Conservation (phyloP, 805 yeast genomes). For the Lipomyces mesembrius region DNA sequence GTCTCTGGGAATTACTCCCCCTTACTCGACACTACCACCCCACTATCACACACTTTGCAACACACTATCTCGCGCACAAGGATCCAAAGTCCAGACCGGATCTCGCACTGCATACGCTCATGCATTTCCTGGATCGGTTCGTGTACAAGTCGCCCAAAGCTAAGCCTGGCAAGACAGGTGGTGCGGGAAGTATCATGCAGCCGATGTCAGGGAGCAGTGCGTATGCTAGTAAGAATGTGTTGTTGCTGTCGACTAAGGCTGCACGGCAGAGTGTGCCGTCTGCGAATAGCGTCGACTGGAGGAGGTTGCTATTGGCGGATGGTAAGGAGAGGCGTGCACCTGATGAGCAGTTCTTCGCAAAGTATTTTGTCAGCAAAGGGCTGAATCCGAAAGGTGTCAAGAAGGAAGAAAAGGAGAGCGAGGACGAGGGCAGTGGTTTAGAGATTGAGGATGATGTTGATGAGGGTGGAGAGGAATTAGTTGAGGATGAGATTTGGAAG, state of each 20-base stretch:
- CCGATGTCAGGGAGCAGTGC: constrained; percentile 63
- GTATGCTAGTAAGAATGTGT: constrained; percentile 40
- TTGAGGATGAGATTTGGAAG: constrained; percentile 73
- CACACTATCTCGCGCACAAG: constrained; percentile 57
- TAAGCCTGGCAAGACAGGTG: constrained; percentile 51
- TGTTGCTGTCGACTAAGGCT: constrained; percentile 43
- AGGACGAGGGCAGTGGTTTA: constrained; percentile 44
- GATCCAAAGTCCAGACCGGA: constrained; percentile 72
- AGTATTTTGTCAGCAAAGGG: constrained; percentile 40
- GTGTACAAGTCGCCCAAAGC: constrained; percentile 91
- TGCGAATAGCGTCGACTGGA: constrained; percentile 86
- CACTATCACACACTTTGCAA: constrained; percentile 80
- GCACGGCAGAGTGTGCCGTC: constrained; percentile 67
- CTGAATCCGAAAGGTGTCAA: constrained; percentile 42
- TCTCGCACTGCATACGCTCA: constrained; percentile 80
- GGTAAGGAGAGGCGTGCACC: constrained; percentile 14
- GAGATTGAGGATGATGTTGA: constrained; percentile 60
- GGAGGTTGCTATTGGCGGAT: constrained; percentile 66
- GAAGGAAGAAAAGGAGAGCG: constrained; percentile 43
- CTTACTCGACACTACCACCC: constrained; percentile 89
- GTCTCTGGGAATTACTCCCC: constrained; percentile 83
- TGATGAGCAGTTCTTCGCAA: constrained; percentile 64
- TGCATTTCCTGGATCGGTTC: constrained; percentile 92
- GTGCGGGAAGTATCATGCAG: constrained; percentile 94
- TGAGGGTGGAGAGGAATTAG: constrained; percentile 66